Base-by-base conservation (phyloP, 2,329 filamentous ascomycete genomes). In the Stenocarpella maydis region DNA sequence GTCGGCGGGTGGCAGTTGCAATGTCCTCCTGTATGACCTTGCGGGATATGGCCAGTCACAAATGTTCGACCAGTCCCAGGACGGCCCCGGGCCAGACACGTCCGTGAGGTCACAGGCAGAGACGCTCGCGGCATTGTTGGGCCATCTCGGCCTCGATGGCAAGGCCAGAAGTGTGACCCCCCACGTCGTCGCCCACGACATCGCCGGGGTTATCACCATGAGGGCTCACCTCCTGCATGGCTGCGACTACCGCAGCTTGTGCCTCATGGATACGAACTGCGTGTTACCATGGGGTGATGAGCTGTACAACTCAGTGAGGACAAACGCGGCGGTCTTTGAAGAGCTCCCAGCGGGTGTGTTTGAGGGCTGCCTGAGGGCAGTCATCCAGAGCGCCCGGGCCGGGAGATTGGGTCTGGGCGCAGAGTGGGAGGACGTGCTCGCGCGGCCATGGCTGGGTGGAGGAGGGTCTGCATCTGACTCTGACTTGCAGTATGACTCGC, bases 41-140 rank as follows among this genome's bases (percentile, higher is more conserved):
- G 10, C 19, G 10, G 58, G 58, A 4, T 63, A 63, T 12, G 58
- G 43, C 3, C 58, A 63, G 58, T 63, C 58, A 26, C 58, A 63
- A 24, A 24, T 8, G 24, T 49, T 49, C 43, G 17, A 19, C 43
- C 34, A 26, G 1, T 37, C n/a, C 21, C 43, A 19, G 43, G 28
- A 14, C 7, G 14, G 24, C 4, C 24, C 43, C 3, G 43, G 24
- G 19, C 58, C 58, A 37, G 58, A 63, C 43, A 63, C 58, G 0
- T 63, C 58, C 7, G 43, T 63, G n/a, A 63, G 37, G 43, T 28
- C 58, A 1, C 58, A 63, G 28, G 14, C 19, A 24, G 28, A 26
- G 14, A 5, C 26, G 2, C 28, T 63, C 2, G 43, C 43, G 1
- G 58, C 28, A 24, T 8, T 63, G 9, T 28, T 63, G 28, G 3